Evolutionary conservation across 2,329 filamentous ascomycete genomes (phyloP), one percentile per base, ranked within the genome.

Genomic region (Graphilbum ipis-grandicollis): DNA sequence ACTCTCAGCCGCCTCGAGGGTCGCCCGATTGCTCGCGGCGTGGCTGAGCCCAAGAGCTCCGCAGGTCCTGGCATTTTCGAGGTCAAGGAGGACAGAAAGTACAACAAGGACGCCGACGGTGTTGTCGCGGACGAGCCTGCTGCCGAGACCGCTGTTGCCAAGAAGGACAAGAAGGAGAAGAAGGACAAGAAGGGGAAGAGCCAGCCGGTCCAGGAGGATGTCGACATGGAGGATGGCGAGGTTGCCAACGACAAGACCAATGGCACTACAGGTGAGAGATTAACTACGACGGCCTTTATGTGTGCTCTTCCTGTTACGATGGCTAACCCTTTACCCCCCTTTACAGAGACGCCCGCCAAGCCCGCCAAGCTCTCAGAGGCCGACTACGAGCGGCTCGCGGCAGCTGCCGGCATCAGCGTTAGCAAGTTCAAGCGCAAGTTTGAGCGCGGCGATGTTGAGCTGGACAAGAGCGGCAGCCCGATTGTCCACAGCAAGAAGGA

Each of bases 31-130:
- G 80, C 80, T 42, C 70, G 76, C 46, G 34, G 33, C 9, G 19
- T 15, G 10, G n/a, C 28, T 10, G 19, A 26, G 17, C 12, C 26
- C 13, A 40, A 39, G 26, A 56, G 67, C 26, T 60, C 61, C 8
- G 60, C 68, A 22, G 23, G 23, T 12, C 71, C 76, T 39, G 74
- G 76, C 49, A 93, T 93, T 60, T 92, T 83, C 69, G 81, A 86
- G 44, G 68, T 98, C 51, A 93, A 92, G 62, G 84, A 94, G 57
- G 80, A 81, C 10, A 72, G 83, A 53, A 90, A 88, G 59, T 98
- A 98, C 68, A 96, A 96, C 57, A 69, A 74, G 34, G 86, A 96
- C 53, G 90, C 84, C 37, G 90, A 98, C 57, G 88, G 85, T 44
- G 63, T 94, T 35, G 66, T 66, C 41, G 73, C 71, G 34, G 71